phyloP scores from a whole-genome alignment of 1,284 basidiomycete species.

The Cutaneotrichosporon arboriforme region DNA sequence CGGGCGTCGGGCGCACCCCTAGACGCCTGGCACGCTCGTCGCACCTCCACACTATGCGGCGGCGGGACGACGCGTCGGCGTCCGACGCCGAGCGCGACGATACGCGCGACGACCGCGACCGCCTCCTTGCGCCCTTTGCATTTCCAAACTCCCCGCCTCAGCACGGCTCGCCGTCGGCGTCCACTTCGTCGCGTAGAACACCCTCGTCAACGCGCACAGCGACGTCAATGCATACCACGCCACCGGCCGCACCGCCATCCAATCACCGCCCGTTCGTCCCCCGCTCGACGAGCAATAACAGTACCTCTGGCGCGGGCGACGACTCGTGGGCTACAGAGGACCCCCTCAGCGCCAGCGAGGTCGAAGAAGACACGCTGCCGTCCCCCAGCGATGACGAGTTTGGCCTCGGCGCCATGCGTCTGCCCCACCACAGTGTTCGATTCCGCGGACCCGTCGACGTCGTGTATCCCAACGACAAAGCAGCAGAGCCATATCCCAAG shows the following conservation, averaged over 20 bases:
- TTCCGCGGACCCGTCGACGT: no score
- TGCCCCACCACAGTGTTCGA: no score
- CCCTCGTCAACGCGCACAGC: no score
- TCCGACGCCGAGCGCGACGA: slow-evolving; percentile 1
- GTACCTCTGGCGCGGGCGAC: neutral
- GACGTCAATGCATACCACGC: neutral
- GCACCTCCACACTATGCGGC: slow-evolving; percentile 36
- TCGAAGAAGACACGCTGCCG: neutral
- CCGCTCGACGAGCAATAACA: neutral
- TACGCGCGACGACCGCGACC: neutral
- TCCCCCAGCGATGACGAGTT: no score
- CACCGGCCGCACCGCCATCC: neutral
- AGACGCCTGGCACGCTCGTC: slow-evolving; percentile 29
- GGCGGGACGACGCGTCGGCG: slow-evolving; percentile 12
- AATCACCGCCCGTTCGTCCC: neutral
- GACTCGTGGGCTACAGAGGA: neutral
- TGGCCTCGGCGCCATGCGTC: no score
- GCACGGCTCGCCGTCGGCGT: no score
- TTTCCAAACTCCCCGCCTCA: neutral
- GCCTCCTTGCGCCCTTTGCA: neutral
- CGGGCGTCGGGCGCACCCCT: no score
- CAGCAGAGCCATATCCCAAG: no score
- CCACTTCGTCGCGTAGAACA: no score
- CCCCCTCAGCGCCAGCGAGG: slow-evolving; percentile 1
- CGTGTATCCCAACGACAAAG: no score